Evolutionary conservation across 768 basidiomycete genomes (phyloP).

Genomic region (Tulasnella sp.): DNA sequence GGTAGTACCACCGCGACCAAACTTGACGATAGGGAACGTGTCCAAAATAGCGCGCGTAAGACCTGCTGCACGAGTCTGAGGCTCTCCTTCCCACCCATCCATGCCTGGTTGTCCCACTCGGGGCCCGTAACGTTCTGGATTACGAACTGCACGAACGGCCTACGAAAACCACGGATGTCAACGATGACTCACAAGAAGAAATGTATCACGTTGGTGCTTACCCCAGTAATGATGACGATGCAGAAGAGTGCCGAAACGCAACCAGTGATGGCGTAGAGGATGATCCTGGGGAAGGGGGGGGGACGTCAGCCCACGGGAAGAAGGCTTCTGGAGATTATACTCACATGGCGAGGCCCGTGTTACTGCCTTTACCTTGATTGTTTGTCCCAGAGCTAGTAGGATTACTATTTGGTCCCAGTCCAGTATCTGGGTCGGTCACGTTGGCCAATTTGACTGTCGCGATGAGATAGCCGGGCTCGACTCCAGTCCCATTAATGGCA

Average conservation of each 20-base stretch:
- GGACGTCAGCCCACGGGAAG: conserved; percentile 2
- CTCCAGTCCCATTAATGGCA: conserved; percentile 34
- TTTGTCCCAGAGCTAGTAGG: conserved; percentile 22
- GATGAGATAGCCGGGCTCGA: conserved; percentile 54
- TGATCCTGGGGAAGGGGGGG: conserved; percentile 50
- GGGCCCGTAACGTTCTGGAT: conserved; percentile 51
- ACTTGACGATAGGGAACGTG: conserved; percentile 92
- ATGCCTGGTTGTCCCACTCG: conserved; percentile 35
- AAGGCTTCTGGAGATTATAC: conserved; percentile 22
- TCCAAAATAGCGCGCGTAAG: conserved; percentile 89
- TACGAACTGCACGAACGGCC: conserved; percentile 32
- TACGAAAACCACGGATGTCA: conserved; percentile 29
- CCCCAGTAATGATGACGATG: conserved; percentile 77
- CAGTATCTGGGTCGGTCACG: conserved; percentile 36
- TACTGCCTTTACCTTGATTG: conserved; percentile 23
- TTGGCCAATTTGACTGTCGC: conserved; percentile 61
- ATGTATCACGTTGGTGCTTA: conserved; percentile 33
- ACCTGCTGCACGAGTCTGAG: conserved; percentile 63
- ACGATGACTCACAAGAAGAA: no score
- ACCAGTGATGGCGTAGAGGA: conserved; percentile 81
- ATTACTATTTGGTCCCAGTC: conserved; percentile 26
- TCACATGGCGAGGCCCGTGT: conserved; percentile 72
- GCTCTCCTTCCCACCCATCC: conserved; percentile 40
- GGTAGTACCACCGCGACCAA: conserved; percentile 36
- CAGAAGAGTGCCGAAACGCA: conserved; percentile 80